Evolutionary conservation across 1,284 basidiomycete species (phyloP), one percentile per base, ranked within the genome.

Genomic region (Ustilago vetiveriae): DNA sequence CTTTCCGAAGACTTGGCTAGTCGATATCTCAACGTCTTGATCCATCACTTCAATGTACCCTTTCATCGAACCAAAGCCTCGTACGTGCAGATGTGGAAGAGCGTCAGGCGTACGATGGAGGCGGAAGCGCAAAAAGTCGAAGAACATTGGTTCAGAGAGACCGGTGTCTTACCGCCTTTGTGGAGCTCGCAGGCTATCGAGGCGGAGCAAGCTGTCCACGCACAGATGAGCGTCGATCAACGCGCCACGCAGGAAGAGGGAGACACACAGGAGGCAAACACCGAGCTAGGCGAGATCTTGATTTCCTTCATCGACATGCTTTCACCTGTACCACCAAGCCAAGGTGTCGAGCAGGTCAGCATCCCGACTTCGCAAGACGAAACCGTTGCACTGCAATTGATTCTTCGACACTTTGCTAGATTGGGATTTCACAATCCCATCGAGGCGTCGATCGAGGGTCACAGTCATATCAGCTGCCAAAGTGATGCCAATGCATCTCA

Each of bases 1-100:
- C 46, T 66, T 3, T 54, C 62, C 14, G 58, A 66, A 39, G 50
- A 62, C 26, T 47, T 71, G 4, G 68, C 68, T 1, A 54, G 44
- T 30, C 52, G 62, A 14, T 71, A 66, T 37, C 42, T 71, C 46
- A 71, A 71, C 42, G 62, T 71, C 13, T 44, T 71, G 5, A 71
- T 71, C 38, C 68, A 71, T 37, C 50, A 71, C 53, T 71, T 71
- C 32, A 19, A 44, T 10, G 47, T 66, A 1, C 37, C 57, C 3
- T 71, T 65, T 36, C 21, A 51, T 22, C 52, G 68, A 0, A 43
- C 46, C 11, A 16, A 51, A 17, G 41, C 27, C 3, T 46, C 68
- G 16, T 50, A 71, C 43, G 40, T 45, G 2, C 22, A 53, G 10
- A 62, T 66, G 62, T 71, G 68, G 68, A 46, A 50, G 10, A 14